A percentile compares a stretch with the other conserved stretches of the same genome.
phyloP scores from a whole-genome alignment of 225 moss, liverwort and hornwort species.

The Physcomitrium patens region DNA sequence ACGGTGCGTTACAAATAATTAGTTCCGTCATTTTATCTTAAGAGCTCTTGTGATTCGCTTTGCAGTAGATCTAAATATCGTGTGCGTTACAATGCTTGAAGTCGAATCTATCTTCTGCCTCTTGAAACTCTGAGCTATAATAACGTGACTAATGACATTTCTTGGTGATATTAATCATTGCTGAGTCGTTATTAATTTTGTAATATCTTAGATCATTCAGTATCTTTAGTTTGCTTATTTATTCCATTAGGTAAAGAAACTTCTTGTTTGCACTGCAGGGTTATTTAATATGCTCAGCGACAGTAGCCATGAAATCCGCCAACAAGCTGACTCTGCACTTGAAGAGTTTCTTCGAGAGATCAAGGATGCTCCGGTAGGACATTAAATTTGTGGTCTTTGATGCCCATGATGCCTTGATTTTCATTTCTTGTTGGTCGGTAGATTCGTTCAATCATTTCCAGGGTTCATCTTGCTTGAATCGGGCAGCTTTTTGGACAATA shows the following conservation, averaged over 20 bases:
- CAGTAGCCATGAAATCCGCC: slow-evolving; percentile 88
- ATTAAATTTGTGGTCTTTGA: background rate
- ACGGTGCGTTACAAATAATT: slow-evolving; percentile 59
- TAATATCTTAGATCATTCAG: background rate
- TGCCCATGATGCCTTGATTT: slow-evolving; percentile 20
- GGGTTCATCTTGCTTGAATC: background rate
- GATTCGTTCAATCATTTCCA: slow-evolving; percentile 7
- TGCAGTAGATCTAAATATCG: slow-evolving; percentile 6
- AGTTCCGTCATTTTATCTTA: slow-evolving; percentile 1
- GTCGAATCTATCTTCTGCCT: background rate
- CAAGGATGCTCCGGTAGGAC: slow-evolving; percentile 84
- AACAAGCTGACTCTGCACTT: slow-evolving; percentile 96
- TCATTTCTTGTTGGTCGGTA: slow-evolving; percentile 8
- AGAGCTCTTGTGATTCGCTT: background rate
- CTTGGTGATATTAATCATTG: slow-evolving; percentile 23
- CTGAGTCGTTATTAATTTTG: background rate
- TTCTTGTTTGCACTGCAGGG: slow-evolving; percentile 56
- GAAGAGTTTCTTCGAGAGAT: slow-evolving; percentile 94
- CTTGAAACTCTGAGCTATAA: slow-evolving; percentile 22
- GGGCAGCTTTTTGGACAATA: background rate
- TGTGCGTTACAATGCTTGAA: background rate
- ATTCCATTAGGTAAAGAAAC: slow-evolving; percentile 8
- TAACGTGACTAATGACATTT: slow-evolving; percentile 21
- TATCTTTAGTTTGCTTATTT: background rate
- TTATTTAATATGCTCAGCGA: slow-evolving; percentile 99